A percentile compares a stretch with the other conserved stretches of the same genome.
phyloP scores from a whole-genome alignment of 2,329 filamentous ascomycete genomes.

The Raffaelea ambrosiae region DNA sequence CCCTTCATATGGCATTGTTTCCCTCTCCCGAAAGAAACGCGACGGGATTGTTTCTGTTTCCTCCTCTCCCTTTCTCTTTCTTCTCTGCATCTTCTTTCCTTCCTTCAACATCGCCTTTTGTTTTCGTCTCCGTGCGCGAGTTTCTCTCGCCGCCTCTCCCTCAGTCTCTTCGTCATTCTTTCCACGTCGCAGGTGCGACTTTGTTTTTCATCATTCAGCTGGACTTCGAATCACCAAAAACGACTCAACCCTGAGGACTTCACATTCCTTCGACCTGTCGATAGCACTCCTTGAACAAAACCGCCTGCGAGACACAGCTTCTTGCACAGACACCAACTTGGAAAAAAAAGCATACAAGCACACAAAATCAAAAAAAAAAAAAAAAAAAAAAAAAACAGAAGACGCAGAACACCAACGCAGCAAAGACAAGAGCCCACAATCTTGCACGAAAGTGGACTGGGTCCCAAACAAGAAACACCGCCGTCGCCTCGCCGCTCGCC shows the following conservation, averaged over 20 bases:
- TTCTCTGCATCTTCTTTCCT: background rate
- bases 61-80: conserved; percentile 1
- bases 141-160: background rate
- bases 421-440: background rate
- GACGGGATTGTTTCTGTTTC: background rate
- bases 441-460: background rate
- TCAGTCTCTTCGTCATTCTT: background rate
- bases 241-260: background rate
- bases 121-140: background rate
- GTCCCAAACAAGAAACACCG: background rate
- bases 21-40: background rate
- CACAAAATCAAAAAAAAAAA: background rate
- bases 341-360: background rate
- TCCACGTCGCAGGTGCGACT: conserved; percentile 5
- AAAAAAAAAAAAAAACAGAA: background rate
- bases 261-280: background rate
- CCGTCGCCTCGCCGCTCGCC: background rate
- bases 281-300: background rate
- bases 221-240: background rate
- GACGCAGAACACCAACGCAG: background rate
- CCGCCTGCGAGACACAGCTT: background rate
- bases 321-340: background rate
- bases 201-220: background rate
- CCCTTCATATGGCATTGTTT: conserved; percentile 4
- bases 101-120: background rate